Evolutionary conservation across 2,329 filamentous ascomycete genomes (phyloP).

Genomic region (Fusarium chuoi): DNA sequence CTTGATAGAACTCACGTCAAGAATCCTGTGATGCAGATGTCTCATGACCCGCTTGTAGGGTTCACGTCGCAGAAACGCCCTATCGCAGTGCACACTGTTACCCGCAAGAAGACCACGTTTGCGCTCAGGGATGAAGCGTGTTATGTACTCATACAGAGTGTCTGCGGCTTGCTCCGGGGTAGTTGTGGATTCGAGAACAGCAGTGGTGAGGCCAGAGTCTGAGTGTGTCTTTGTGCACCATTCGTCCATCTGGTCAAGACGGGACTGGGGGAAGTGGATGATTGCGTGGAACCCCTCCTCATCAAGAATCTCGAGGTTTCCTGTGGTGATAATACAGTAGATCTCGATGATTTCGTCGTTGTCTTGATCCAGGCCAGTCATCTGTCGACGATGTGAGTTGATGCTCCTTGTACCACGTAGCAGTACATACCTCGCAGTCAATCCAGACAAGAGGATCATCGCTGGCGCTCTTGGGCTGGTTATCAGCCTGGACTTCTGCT

Average conservation of each 20-base stretch:
- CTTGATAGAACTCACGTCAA: constrained; percentile 93
- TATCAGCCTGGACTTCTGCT: constrained; percentile 24
- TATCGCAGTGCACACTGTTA: constrained; percentile 93
- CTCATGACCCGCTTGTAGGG: constrained; percentile 80
- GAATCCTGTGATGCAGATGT: constrained; percentile 87
- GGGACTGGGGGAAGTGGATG: constrained; percentile 76
- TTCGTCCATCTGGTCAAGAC: constrained; percentile 82
- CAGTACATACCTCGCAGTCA: constrained; percentile 65
- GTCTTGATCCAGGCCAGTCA: constrained; percentile 79
- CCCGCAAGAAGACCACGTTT: constrained; percentile 82
- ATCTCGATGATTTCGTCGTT: constrained; percentile 90
- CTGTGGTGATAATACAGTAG: constrained; percentile 89
- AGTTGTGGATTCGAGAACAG: constrained; percentile 77
- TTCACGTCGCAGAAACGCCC: constrained; percentile 77
- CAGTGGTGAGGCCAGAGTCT: constrained; percentile 81
- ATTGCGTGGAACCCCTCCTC: constrained; percentile 80
- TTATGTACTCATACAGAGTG: constrained; percentile 81
- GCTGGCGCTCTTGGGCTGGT: constrained; percentile 42
- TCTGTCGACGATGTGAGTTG: constrained; percentile 62
- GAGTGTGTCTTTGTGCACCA: constrained; percentile 90
- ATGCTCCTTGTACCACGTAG: constrained; percentile 10
- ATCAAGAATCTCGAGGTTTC: constrained; percentile 80
- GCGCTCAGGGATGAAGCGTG: constrained; percentile 72
- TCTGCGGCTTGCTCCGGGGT: constrained; percentile 78
- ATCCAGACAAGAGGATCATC: constrained; percentile 84